Conservation (phyloP, 202 grass and related monocot genomes). For the Setaria viridis region DNA sequence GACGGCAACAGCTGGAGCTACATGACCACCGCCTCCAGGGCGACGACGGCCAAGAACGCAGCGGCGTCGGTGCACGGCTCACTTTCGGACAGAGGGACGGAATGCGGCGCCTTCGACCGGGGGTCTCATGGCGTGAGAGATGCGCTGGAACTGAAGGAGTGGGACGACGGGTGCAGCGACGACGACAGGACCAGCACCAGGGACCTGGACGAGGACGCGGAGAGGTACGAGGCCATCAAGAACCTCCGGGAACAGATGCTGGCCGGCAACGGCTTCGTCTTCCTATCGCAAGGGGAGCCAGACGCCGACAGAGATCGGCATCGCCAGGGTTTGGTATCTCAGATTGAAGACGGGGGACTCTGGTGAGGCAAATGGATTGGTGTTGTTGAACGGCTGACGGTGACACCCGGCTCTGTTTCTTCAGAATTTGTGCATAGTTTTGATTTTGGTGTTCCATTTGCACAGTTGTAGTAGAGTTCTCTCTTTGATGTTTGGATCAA, state of each 20-base stretch:
- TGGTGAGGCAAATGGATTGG: conserved; percentile 5
- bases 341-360: neutral
- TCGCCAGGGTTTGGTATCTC: neutral
- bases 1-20: conserved; percentile 59
- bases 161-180: conserved; percentile 55
- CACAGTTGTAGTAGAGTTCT: conserved; percentile 8
- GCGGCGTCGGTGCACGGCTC: conserved; percentile 36
- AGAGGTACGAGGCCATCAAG: conserved; percentile 84
- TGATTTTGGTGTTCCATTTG: neutral
- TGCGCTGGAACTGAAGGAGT: conserved; percentile 16
- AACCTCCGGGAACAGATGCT: conserved; percentile 85
- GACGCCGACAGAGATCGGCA: conserved; percentile 1
- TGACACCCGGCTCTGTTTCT: neutral
- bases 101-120: conserved; percentile 18
- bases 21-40: conserved; percentile 30
- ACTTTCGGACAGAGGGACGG: conserved; percentile 24
- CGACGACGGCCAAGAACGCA: conserved; percentile 27
- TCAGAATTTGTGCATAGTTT: conserved; percentile 20
- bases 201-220: conserved; percentile 61
- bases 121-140: conserved; percentile 28
- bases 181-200: conserved; percentile 21
- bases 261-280: conserved; percentile 62
- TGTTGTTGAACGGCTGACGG: neutral
- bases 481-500: neutral
- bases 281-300: conserved; percentile 39